Evolutionary conservation across 129 eudicot species (phyloP).

Genomic region (Deinandra increscens): DNA sequence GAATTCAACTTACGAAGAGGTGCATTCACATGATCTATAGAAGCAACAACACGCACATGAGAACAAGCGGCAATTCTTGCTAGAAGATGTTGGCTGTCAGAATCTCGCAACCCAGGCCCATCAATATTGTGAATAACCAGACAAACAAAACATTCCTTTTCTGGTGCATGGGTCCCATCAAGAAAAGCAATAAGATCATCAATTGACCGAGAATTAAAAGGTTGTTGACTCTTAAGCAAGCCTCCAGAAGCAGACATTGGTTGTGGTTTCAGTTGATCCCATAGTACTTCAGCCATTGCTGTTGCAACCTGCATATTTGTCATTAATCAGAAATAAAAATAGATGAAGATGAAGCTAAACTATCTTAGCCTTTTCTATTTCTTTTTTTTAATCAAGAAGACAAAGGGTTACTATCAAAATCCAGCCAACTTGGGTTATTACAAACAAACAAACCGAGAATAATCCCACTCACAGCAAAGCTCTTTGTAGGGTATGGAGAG

Average conservation of each 20-base stretch:
- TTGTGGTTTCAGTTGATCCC: constrained; percentile 70
- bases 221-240: constrained; percentile 45
- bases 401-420: background rate
- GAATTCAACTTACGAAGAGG: constrained; percentile 67
- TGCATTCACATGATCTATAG: constrained; percentile 89
- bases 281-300: constrained; percentile 70
- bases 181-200: constrained; percentile 82
- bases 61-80: constrained; percentile 86
- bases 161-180: constrained; percentile 57
- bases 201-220: constrained; percentile 61
- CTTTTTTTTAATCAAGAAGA: background rate
- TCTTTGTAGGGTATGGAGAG: no score
- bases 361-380: background rate
- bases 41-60: constrained; percentile 79
- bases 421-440: constrained; percentile 7
- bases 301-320: constrained; percentile 51
- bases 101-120: constrained; percentile 90
- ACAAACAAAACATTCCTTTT: constrained; percentile 52
- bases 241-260: constrained; percentile 39
- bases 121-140: constrained; percentile 83
- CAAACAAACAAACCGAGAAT: no score
- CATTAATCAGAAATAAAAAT: background rate
- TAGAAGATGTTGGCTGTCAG: constrained; percentile 78
- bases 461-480: no score
- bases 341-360: background rate